phyloP scores from a whole-genome alignment of 495 filamentous ascomycete genomes.

The Clavariopsis aquatica region DNA sequence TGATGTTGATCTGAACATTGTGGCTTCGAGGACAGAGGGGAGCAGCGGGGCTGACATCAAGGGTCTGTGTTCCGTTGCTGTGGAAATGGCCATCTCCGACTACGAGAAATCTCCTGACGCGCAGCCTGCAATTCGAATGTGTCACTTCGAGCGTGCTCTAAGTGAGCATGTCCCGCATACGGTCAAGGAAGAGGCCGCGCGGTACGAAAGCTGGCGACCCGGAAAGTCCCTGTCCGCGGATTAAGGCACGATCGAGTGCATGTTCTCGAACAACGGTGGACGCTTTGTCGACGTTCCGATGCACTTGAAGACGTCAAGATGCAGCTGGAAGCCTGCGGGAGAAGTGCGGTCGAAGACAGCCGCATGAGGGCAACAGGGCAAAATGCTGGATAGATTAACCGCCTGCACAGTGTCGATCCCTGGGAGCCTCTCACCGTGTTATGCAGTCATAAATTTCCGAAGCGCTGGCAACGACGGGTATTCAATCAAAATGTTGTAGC shows the following conservation, averaged over 20 bases:
- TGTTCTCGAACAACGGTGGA: not conserved
- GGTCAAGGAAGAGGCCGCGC: slow-evolving; percentile 26
- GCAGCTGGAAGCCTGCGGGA: slow-evolving; percentile 4
- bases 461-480: slow-evolving; percentile 4
- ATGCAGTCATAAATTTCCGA: slow-evolving; percentile 20
- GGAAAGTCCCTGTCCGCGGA: slow-evolving; percentile 31
- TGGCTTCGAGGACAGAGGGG: slow-evolving; percentile 74
- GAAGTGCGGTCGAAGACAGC: slow-evolving; percentile 10
- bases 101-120: slow-evolving; percentile 12
- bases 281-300: not conserved
- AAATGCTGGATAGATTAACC: slow-evolving; percentile 10
- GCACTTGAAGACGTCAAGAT: slow-evolving; percentile 2
- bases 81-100: slow-evolving; percentile 28
- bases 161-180: slow-evolving; percentile 33
- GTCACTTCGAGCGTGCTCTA: slow-evolving; percentile 32
- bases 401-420: slow-evolving; percentile 2
- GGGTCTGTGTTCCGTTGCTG: slow-evolving; percentile 60
- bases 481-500: slow-evolving; percentile 1
- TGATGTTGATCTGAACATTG: slow-evolving; percentile 64
- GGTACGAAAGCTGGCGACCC: slow-evolving; percentile 36
- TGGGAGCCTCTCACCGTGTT: slow-evolving; percentile 3
- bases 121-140: slow-evolving; percentile 29
- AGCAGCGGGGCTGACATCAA: slow-evolving; percentile 90
- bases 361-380: slow-evolving; percentile 11
- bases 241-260: slow-evolving; percentile 11